These are phyloP conservation scores for Tylopilus orsonianus DNA, from an alignment of 1,284 basidiomycete genomes.

Conservation along the genomic window DNA sequence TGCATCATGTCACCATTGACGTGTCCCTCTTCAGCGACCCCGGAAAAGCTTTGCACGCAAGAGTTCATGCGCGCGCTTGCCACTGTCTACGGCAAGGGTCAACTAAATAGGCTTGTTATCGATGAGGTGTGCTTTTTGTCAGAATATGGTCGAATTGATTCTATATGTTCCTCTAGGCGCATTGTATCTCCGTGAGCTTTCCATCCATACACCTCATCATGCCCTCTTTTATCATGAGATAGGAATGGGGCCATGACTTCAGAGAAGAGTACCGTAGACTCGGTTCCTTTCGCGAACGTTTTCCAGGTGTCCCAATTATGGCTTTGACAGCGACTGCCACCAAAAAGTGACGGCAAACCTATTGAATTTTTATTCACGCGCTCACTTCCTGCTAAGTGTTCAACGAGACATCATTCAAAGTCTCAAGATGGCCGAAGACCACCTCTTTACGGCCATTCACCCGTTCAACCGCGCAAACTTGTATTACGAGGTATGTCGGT, in stretches of 20 bases:
- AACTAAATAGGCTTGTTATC: constrained; percentile 71
- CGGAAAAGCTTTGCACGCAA: constrained; percentile 64
- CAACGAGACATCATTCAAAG: constrained; percentile 69
- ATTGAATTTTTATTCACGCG: neutral
- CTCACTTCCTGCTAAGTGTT: constrained; percentile 46
- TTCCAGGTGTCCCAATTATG: constrained; percentile 77
- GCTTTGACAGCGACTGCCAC: constrained; percentile 82
- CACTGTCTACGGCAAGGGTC: constrained; percentile 49
- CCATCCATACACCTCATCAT: neutral
- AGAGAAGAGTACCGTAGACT: constrained; percentile 72
- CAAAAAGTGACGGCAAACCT: constrained; percentile 41
- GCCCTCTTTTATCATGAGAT: constrained; percentile 1
- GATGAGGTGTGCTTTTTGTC: constrained; percentile 61
- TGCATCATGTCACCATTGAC: constrained; percentile 12
- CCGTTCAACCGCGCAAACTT: constrained; percentile 82
- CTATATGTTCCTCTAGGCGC: constrained; percentile 49
- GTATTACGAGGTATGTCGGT: constrained; percentile 66
- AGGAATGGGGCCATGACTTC: constrained; percentile 89
- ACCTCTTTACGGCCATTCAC: constrained; percentile 65
- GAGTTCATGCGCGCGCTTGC: constrained; percentile 56
- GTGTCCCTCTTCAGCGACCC: constrained; percentile 50
- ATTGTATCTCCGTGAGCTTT: constrained; percentile 74
- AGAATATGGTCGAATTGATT: neutral
- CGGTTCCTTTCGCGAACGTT: constrained; percentile 67
- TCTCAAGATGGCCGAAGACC: constrained; percentile 57